phyloP scores from a whole-genome alignment of 148 eudicot species.

The Fallopia convolvulus region DNA sequence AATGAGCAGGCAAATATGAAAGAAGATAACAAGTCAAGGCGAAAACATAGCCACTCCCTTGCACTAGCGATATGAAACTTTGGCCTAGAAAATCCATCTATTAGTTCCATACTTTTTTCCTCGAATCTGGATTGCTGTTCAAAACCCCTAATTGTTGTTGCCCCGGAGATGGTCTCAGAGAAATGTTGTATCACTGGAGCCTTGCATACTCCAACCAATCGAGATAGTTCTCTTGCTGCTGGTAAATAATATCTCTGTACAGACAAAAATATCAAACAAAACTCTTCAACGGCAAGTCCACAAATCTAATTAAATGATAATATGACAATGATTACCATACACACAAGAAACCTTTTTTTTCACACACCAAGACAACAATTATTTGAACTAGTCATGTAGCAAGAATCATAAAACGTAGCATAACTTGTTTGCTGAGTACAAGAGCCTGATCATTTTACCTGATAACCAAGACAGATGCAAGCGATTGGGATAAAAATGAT shows the following conservation, averaged over 20 bases:
- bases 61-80: slow-evolving; percentile 47
- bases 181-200: slow-evolving; percentile 73
- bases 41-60: slow-evolving; percentile 63
- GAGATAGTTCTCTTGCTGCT: slow-evolving; percentile 52
- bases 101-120: slow-evolving; percentile 30
- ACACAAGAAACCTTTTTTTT: neutral
- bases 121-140: slow-evolving; percentile 48
- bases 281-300: neutral
- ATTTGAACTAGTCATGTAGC: too few relatives aligned
- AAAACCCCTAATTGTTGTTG: slow-evolving; percentile 56
- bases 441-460: slow-evolving; percentile 29
- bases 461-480: slow-evolving; percentile 50
- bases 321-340: neutral
- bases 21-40: slow-evolving; percentile 45
- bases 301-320: neutral
- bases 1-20: slow-evolving; percentile 42
- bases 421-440: neutral
- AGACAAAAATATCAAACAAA: neutral
- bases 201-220: slow-evolving; percentile 53
- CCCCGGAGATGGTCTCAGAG: slow-evolving; percentile 64
- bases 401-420: neutral
- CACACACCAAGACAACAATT: too few relatives aligned
- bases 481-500: slow-evolving; percentile 45
- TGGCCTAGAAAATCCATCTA: slow-evolving; percentile 51
- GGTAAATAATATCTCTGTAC: slow-evolving; percentile 54